Percentiles rank a stretch among this genome's conserved stretches.
phyloP scores from a whole-genome alignment of 1,284 basidiomycete species.

The Boletus semigastroideus region DNA sequence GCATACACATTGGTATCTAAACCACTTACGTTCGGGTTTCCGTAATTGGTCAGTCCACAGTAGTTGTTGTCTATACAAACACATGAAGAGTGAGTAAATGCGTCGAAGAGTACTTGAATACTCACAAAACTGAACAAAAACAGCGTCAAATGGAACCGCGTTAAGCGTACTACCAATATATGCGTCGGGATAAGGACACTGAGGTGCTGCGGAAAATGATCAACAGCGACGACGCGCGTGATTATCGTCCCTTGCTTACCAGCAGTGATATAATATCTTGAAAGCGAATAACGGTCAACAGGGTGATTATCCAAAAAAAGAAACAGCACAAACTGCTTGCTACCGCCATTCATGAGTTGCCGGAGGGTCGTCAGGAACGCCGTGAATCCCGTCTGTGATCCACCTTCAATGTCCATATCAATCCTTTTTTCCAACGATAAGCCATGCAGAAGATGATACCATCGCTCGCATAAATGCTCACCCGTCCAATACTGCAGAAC shows the following conservation, averaged over 20 bases:
- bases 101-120: background rate
- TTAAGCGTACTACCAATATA: slow-evolving; percentile 55
- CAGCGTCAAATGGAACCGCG: slow-evolving; percentile 56
- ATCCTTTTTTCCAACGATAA: slow-evolving; percentile 42
- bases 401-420: slow-evolving; percentile 69
- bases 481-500: slow-evolving; percentile 65
- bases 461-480: slow-evolving; percentile 23
- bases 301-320: background rate
- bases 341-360: slow-evolving; percentile 44
- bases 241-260: slow-evolving; percentile 24
- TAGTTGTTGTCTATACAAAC: slow-evolving; percentile 53
- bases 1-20: background rate
- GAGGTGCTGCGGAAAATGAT: slow-evolving; percentile 42
- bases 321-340: slow-evolving; percentile 43
- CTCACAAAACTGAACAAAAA: slow-evolving; percentile 63
- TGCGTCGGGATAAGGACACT: slow-evolving; percentile 66
- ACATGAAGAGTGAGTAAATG: background rate
- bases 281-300: slow-evolving; percentile 4
- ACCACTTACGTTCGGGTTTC: slow-evolving; percentile 42
- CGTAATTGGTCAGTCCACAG: slow-evolving; percentile 49
- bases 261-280: slow-evolving; percentile 57
- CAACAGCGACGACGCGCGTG: background rate
- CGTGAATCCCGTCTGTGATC: slow-evolving; percentile 48
- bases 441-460: background rate
- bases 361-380: slow-evolving; percentile 58